These are phyloP conservation scores for Panaeolus cyanescens DNA, from an alignment of 768 basidiomycete genomes.

Conservation along the genomic window DNA sequence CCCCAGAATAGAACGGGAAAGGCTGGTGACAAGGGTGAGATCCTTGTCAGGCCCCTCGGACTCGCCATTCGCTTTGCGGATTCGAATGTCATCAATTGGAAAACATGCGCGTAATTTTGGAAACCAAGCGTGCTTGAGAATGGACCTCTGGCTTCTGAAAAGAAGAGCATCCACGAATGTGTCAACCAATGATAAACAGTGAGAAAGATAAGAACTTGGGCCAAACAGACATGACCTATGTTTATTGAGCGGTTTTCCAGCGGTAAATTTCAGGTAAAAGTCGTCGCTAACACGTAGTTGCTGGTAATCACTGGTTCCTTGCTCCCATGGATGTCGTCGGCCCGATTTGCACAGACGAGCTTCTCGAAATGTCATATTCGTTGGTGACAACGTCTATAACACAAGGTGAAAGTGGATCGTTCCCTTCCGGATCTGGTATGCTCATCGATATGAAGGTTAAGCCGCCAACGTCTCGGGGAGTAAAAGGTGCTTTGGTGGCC, in stretches of 20 bases:
- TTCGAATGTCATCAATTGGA: neutral
- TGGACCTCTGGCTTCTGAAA: neutral
- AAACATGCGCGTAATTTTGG: neutral
- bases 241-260: neutral
- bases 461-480: neutral
- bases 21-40: neutral
- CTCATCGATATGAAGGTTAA: neutral
- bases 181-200: neutral
- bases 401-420: neutral
- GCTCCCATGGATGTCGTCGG: neutral
- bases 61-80: neutral
- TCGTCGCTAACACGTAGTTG: neutral
- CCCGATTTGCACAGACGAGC: neutral
- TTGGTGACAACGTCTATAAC: neutral
- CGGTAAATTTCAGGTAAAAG: neutral
- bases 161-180: neutral
- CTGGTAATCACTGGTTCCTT: neutral
- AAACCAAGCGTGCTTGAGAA: neutral
- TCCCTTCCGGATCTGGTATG: neutral
- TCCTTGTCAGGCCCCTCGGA: neutral
- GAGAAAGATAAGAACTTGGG: neutral
- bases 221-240: neutral
- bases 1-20: neutral
- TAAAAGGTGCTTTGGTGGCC: neutral
- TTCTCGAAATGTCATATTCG: neutral